A percentile compares a stretch with the other conserved stretches of the same genome.
These are phyloP conservation scores for Eragrostis curvula DNA, from an alignment of 176 grass and related monocot species.

Conservation along the genomic window DNA sequence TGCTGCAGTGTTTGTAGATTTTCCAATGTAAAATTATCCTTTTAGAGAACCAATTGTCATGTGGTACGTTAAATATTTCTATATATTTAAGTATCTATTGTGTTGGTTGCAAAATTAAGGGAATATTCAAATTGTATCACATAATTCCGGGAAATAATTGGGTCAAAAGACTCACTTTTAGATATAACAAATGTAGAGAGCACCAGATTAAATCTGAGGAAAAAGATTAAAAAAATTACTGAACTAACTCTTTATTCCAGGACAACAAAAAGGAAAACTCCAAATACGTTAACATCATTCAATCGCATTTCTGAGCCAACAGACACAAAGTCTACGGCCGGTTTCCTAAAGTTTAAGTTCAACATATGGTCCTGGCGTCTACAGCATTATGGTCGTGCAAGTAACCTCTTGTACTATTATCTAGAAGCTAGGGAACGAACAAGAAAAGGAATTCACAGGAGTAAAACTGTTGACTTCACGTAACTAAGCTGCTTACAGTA, in stretches of 20 bases:
- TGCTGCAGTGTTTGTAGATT: not conserved
- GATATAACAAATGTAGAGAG: too few relatives aligned
- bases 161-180: too few relatives aligned
- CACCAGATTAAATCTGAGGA: too few relatives aligned
- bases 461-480: not conserved
- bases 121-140: too few relatives aligned
- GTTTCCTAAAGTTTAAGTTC: not conserved
- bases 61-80: not conserved
- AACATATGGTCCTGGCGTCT: not conserved
- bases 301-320: not conserved
- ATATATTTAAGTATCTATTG: not conserved
- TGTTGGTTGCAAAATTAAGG: not conserved
- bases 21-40: not conserved
- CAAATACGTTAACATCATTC: not conserved
- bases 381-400: not conserved
- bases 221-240: not conserved
- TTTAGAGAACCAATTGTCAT: not conserved
- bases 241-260: not conserved
- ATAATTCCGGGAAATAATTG: too few relatives aligned
- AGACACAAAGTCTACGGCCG: not conserved
- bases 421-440: not conserved
- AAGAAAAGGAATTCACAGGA: not conserved
- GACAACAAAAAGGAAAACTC: not conserved
- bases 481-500: not conserved
- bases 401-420: not conserved